These are phyloP conservation scores for Citeromyces nyonsensis DNA, from an alignment of 805 yeast genomes.

Conservation along the genomic window DNA sequence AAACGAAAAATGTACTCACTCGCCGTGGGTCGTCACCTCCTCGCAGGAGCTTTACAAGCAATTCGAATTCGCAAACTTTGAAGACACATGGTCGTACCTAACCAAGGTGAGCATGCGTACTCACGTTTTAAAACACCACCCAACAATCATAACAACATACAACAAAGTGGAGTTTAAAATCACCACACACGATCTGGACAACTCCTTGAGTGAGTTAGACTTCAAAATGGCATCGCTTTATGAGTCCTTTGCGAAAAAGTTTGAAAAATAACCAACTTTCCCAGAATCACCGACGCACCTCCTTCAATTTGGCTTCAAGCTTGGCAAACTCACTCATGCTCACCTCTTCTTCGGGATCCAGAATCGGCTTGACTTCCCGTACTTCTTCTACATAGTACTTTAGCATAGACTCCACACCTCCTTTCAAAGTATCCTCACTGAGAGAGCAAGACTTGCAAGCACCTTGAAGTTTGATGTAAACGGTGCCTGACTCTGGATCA, in stretches of 20 bases:
- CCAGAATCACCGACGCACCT: conserved; percentile 5
- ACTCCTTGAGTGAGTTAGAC: conserved; percentile 37
- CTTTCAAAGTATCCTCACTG: conserved; percentile 47
- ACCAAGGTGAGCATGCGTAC: conserved; percentile 41
- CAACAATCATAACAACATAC: conserved; percentile 49
- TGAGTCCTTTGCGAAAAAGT: conserved; percentile 15
- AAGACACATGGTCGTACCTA: conserved; percentile 53
- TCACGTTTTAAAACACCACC: conserved; percentile 53
- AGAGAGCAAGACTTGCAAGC: conserved; percentile 65
- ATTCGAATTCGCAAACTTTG: conserved; percentile 31
- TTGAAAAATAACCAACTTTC: not conserved
- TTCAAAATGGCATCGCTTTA: conserved; percentile 36
- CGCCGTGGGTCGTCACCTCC: too few species aligned
- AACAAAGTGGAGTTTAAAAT: conserved; percentile 36
- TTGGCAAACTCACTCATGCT: conserved; percentile 77
- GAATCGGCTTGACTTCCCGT: conserved; percentile 26
- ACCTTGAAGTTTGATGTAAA: conserved; percentile 42
- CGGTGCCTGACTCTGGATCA: conserved; percentile 39
- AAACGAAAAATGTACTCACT: too few species aligned
- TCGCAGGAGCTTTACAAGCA: conserved; percentile 13
- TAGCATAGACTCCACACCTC: conserved; percentile 59
- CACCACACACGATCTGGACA: conserved; percentile 48
- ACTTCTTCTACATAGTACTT: conserved; percentile 60
- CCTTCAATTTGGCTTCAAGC: conserved; percentile 44
- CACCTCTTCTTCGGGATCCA: conserved; percentile 28